Base-by-base conservation (phyloP, 495 filamentous ascomycete species). In the Lasiosphaeris hirsuta region DNA sequence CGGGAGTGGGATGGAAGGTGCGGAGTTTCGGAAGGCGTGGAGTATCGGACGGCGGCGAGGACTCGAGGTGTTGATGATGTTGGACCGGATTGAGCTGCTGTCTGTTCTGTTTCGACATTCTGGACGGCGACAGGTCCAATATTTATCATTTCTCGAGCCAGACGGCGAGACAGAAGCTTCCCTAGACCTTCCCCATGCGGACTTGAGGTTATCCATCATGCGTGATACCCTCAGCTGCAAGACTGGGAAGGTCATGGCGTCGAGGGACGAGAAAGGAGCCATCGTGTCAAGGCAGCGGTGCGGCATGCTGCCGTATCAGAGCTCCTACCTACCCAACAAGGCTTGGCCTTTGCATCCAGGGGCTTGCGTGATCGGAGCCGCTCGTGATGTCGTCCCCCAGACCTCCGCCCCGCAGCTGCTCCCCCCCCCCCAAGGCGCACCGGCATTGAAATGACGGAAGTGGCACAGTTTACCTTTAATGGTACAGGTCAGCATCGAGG, bases 181-280 rank as follows among this genome's bases (percentile, higher is more conserved):
- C 34, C 33, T 13, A 35, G 42, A 56, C 58, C 58, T 60, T 60
- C 58, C 58, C 14, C 33, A 56, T 56, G 30, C 23, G 46, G 58
- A 51, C 40, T 38, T 48, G 50, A 40, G 17, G 23, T 39, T 19
- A 30, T 42, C 46, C 14, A 17, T 19, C 33, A 30, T 37, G 38
- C 40, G 50, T 54, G 57, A 40, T 53, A 35, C 50, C 40, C 44
- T 56, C 51, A 48, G 39, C 1, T 18, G 13, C 45, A 42, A 50
- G 39, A 60, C 48, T 43, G 38, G 52, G 58, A 56, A 56, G 51
- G 58, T 60, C 51, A 51, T 18, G 35, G 11, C 38, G 8, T 15
- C 43, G 38, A 10, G 13, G n/a, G 41, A 40, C 34, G 36, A 10
- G 54, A 49, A 23, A 14, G 45, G 14, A 15, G 15, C 33, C 45